Evolutionary conservation across 352 stramenopile genomes (phyloP), one percentile per base, ranked within the genome.

Genomic region (Globisporangium perplexum): DNA sequence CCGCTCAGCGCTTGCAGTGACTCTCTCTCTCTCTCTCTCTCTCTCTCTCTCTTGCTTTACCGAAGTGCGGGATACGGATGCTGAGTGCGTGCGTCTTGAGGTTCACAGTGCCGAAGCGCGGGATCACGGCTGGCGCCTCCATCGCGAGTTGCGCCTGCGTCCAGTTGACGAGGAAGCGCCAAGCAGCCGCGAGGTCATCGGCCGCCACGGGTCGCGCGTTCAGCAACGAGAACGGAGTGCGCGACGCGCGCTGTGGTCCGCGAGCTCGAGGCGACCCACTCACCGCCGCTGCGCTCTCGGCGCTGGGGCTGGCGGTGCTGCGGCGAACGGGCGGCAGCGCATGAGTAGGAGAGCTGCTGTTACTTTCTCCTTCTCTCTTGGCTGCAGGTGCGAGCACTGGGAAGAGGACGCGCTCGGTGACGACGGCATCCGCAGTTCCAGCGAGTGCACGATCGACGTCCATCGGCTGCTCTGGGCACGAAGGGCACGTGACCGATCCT

Each of bases 101-200:
- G n/a, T 69, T 70, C 52, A 90, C 60, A 0, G 65, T 80, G 7
- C 83, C 83, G 43, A 90, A 84, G n/a, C 72, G 72, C 18, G 83
- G 80, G 59, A 93, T 84, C 24, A 68, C 59, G 31, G 80, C 80
- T 15, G 83, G 75, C 10, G 66, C 66, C 58, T 90, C 83, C 75
- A 87, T 84, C 4, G 77, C 83, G n/a, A 88, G 41, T 77, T 93
- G 60, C 26, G 46, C 7, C 17, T 59, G 49, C 6, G 60, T 3
- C 11, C 30, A 53, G 12, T 26, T 14, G 18, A 1, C 11, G 23
- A 35, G 36, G 15, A 48, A 35, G 33, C 20, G 48, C 47, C 28
- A 41, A 7, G 44, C 47, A 4, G 12, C 33, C 18, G 26, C 47
- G 14, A 17, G 42, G 18, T 43, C 30, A n/a, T 26, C 41, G 5